These are phyloP conservation scores for Oxyria digyna DNA, from an alignment of 148 eudicot species.

Conservation along the genomic window DNA sequence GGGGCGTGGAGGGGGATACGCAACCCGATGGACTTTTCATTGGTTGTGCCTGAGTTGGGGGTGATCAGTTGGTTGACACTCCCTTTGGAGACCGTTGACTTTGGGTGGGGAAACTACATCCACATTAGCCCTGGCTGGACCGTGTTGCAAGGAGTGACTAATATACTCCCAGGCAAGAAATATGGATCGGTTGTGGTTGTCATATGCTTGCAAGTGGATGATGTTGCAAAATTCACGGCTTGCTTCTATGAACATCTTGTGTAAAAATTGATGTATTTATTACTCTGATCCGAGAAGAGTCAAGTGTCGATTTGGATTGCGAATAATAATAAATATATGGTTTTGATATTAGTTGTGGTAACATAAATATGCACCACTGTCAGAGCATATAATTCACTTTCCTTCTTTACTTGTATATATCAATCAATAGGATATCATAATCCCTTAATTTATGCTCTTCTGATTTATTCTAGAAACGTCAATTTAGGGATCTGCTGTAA, in stretches of 20 bases:
- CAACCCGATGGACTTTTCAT: background rate
- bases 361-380: too few species aligned
- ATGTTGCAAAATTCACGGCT: background rate
- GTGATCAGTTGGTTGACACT: slow-evolving; percentile 3
- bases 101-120: slow-evolving; percentile 2
- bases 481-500: too few species aligned
- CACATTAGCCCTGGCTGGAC: background rate
- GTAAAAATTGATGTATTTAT: too few species aligned
- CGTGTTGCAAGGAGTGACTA: background rate
- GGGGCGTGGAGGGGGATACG: background rate
- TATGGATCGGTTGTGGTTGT: background rate
- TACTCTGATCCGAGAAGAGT: too few species aligned
- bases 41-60: background rate
- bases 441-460: too few species aligned
- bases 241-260: background rate
- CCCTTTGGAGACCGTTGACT: background rate
- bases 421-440: too few species aligned
- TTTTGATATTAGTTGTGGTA: too few species aligned
- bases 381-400: too few species aligned
- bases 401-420: too few species aligned
- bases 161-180: background rate
- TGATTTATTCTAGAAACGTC: too few species aligned
- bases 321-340: too few species aligned
- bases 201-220: background rate
- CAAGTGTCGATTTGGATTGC: too few species aligned